phyloP scores from a whole-genome alignment of 139 green algal species.

The Gonium pectorale region DNA sequence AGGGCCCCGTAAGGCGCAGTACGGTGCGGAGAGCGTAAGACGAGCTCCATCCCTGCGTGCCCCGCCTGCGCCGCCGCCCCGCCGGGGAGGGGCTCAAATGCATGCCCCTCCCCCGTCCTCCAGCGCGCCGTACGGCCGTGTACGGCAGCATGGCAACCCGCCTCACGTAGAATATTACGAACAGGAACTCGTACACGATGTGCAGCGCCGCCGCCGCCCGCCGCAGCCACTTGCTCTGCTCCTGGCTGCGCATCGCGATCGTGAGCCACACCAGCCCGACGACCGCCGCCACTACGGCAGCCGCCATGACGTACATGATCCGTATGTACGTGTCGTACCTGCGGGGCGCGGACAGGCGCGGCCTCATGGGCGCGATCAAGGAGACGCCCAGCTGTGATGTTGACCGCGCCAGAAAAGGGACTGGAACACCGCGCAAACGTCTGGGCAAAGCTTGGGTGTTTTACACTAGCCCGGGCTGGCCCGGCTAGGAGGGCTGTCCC shows the following conservation, averaged over 20 bases:
- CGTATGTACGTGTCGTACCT: neutral
- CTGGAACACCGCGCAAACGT: neutral
- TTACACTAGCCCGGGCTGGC: too few species aligned
- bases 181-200: constrained; percentile 24
- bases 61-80: neutral
- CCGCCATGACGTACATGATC: constrained; percentile 9
- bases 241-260: constrained; percentile 20
- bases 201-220: neutral
- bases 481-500: too few species aligned
- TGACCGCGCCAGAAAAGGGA: neutral
- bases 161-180: constrained; percentile 25
- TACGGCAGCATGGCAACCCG: neutral
- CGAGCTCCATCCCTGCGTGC: neutral
- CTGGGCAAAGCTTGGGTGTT: neutral
- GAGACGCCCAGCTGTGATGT: neutral
- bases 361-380: neutral
- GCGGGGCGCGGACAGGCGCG: too few species aligned
- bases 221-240: constrained; percentile 8
- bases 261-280: constrained; percentile 9
- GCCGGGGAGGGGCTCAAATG: too few species aligned
- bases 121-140: neutral
- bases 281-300: neutral
- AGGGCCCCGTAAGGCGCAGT: neutral
- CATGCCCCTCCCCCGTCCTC: neutral
- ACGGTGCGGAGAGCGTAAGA: neutral